Evolutionary conservation across 805 yeast species (phyloP).

Genomic region (Cyberlindnera lachancei): DNA sequence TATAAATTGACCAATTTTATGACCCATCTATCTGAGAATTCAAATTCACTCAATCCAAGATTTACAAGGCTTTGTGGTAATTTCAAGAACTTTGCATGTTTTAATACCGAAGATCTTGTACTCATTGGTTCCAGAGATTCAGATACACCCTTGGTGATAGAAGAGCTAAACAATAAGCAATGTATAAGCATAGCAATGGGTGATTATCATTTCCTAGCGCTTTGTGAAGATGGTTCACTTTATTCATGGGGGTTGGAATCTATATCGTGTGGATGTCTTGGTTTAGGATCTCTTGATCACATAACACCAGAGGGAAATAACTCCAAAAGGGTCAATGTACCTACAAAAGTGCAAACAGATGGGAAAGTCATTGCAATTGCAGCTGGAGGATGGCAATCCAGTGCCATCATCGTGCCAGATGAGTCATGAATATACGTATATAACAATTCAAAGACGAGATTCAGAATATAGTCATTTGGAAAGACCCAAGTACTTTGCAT

Average conservation of each 20-base stretch:
- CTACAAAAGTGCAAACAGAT: slow-evolving; percentile 30
- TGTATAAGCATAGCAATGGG: slow-evolving; percentile 58
- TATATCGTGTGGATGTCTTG: slow-evolving; percentile 60
- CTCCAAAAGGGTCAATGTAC: slow-evolving; percentile 31
- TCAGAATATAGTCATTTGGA: slow-evolving; percentile 14
- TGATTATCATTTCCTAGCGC: slow-evolving; percentile 62
- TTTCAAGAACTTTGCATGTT: slow-evolving; percentile 45
- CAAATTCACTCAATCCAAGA: slow-evolving; percentile 20
- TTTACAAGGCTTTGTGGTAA: slow-evolving; percentile 50
- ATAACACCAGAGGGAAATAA: slow-evolving; percentile 15
- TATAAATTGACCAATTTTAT: slow-evolving; percentile 26
- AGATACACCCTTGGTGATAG: slow-evolving; percentile 28
- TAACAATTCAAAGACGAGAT: no score
- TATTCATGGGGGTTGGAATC: slow-evolving; percentile 67
- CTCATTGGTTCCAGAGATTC: slow-evolving; percentile 12
- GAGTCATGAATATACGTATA: neutral
- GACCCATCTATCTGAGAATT: slow-evolving; percentile 22
- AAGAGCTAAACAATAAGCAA: slow-evolving; percentile 38
- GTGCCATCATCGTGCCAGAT: slow-evolving; percentile 37
- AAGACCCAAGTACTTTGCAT: slow-evolving; percentile 55
- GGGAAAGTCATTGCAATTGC: slow-evolving; percentile 47
- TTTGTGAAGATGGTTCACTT: slow-evolving; percentile 49
- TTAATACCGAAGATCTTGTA: slow-evolving; percentile 39
- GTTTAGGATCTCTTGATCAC: slow-evolving; percentile 52
- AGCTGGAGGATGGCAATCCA: slow-evolving; percentile 79